phyloP scores from a whole-genome alignment of 345 rosid genomes.

The Salix suchowensis region DNA sequence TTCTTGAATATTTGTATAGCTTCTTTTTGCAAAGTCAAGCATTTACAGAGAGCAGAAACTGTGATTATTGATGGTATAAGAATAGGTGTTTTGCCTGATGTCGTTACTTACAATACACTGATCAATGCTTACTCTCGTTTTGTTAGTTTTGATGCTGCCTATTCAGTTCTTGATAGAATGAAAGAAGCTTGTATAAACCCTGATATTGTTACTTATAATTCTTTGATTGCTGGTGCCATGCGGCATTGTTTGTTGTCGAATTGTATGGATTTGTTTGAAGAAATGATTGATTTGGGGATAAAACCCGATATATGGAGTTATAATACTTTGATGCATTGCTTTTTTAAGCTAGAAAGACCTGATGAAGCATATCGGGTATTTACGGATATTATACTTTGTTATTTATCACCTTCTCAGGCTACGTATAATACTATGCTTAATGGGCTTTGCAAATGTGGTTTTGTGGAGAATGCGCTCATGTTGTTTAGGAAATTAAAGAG shows the following conservation, averaged over 20 bases:
- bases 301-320: slow-evolving; percentile 79
- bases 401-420: slow-evolving; percentile 36
- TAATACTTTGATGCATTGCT: slow-evolving; percentile 73
- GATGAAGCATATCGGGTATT: slow-evolving; percentile 61
- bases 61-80: slow-evolving; percentile 57
- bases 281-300: slow-evolving; percentile 61
- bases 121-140: slow-evolving; percentile 61
- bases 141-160: slow-evolving; percentile 55
- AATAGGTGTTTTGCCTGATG: slow-evolving; percentile 75
- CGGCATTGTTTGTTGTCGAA: slow-evolving; percentile 33
- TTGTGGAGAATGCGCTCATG: slow-evolving; percentile 43
- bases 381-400: slow-evolving; percentile 33
- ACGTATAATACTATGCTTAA: slow-evolving; percentile 69
- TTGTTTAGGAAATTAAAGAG: slow-evolving; percentile 48
- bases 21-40: slow-evolving; percentile 51
- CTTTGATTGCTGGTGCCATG: slow-evolving; percentile 64
- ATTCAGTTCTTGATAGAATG: slow-evolving; percentile 57
- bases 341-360: slow-evolving; percentile 57
- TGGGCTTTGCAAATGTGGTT: slow-evolving; percentile 75
- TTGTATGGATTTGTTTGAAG: slow-evolving; percentile 65
- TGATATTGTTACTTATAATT: slow-evolving; percentile 57
- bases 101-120: slow-evolving; percentile 71
- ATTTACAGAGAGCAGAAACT: slow-evolving; percentile 57
- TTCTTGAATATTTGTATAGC: slow-evolving; percentile 56
- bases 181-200: slow-evolving; percentile 59